phyloP scores from a whole-genome alignment of 179 eudicot species.

The Spergularia azorica region DNA sequence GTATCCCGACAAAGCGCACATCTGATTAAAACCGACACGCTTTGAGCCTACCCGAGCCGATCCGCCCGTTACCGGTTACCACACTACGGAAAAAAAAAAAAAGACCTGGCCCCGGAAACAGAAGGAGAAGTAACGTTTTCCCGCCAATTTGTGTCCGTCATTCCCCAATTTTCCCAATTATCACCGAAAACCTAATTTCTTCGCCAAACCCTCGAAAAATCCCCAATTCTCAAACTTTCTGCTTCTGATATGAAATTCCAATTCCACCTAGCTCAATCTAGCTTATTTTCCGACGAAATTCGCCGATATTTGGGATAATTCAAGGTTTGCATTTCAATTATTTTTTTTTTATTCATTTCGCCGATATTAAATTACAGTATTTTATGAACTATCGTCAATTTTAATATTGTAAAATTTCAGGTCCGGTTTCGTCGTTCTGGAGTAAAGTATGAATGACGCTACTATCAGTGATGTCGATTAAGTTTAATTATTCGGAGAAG shows the following conservation, averaged over 20 bases:
- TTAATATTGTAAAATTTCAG: not conserved
- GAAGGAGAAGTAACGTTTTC: too few relatives aligned
- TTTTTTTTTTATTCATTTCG: not conserved
- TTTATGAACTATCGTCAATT: not conserved
- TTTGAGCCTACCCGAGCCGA: too few relatives aligned
- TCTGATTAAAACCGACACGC: too few relatives aligned
- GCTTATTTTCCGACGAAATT: not conserved
- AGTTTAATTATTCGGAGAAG: not conserved
- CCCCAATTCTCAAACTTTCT: not conserved
- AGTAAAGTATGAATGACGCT: not conserved
- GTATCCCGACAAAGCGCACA: too few relatives aligned
- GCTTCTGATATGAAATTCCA: not conserved
- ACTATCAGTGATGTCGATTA: not conserved
- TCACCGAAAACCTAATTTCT: conserved; percentile 16
- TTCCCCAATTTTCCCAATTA: too few relatives aligned
- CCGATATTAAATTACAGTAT: not conserved
- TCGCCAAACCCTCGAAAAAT: not conserved
- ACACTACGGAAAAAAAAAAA: too few relatives aligned
- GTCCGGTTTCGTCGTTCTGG: not conserved
- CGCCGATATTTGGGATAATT: not conserved
- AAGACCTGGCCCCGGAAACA: too few relatives aligned
- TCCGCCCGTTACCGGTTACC: too few relatives aligned
- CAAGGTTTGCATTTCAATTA: not conserved
- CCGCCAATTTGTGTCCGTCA: too few relatives aligned
- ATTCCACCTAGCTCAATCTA: not conserved